phyloP scores from a whole-genome alignment of 257 asterid species.

The Nyctanthes arbortristis region DNA sequence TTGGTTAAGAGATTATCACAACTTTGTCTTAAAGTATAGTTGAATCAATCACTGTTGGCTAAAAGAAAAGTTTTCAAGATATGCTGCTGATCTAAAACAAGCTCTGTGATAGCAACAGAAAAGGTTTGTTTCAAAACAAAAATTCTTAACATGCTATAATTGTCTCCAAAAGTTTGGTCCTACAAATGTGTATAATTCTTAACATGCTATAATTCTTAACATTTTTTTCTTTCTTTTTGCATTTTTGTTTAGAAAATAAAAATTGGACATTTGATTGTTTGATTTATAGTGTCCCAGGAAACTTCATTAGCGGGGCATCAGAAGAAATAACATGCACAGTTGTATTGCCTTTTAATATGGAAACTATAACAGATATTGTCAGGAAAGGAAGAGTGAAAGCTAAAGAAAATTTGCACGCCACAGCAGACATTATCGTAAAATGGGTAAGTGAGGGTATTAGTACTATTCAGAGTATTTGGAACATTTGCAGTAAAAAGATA shows the following conservation, averaged over 20 bases:
- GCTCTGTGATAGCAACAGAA: neutral
- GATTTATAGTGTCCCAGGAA: neutral
- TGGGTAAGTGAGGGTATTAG: neutral
- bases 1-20: neutral
- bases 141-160: neutral
- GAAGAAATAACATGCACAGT: slow-evolving; percentile 12
- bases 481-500: neutral
- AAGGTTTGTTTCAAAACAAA: neutral
- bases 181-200: no score
- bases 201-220: no score
- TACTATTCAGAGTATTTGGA: no score
- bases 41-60: neutral
- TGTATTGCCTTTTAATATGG: neutral
- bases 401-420: neutral
- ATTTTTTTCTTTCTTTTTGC: no score
- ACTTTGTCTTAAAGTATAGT: neutral
- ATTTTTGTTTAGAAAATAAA: no score
- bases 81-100: neutral
- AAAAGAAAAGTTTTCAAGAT: neutral
- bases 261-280: neutral
- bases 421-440: neutral
- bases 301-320: slow-evolving; percentile 2
- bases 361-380: slow-evolving; percentile 13
- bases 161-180: neutral
- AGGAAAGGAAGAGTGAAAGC: slow-evolving; percentile 1